Percentiles rank a stretch among this genome's conserved stretches.
These are phyloP conservation scores for Suhomyces yuchorum DNA, from an alignment of 1,139 yeast species.

Conservation along the genomic window DNA sequence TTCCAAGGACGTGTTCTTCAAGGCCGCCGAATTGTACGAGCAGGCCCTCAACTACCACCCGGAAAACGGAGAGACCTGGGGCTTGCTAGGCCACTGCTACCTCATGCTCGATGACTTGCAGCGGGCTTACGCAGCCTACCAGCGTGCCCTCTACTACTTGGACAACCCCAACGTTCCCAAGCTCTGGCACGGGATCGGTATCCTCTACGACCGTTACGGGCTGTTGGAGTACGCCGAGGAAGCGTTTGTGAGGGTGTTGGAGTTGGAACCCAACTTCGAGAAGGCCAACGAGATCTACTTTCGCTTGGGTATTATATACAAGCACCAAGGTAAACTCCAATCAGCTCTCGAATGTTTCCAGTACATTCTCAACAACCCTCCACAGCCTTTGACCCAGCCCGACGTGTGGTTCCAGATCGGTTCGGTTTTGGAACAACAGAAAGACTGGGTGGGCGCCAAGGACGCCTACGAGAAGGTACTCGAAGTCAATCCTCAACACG, in stretches of 20 bases:
- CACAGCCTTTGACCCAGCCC: slow-evolving; percentile 92
- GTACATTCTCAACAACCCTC: slow-evolving; percentile 87
- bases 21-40: slow-evolving; percentile 92
- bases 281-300: slow-evolving; percentile 96
- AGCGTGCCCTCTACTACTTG: slow-evolving; percentile 87
- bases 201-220: slow-evolving; percentile 92
- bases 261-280: slow-evolving; percentile 93
- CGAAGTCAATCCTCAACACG: slow-evolving; percentile 88
- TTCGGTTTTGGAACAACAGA: slow-evolving; percentile 89
- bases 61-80: slow-evolving; percentile 97
- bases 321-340: slow-evolving; percentile 85
- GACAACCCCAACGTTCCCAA: slow-evolving; percentile 95
- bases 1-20: slow-evolving; percentile 83
- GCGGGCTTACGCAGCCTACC: slow-evolving; percentile 94
- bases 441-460: slow-evolving; percentile 87
- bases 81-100: slow-evolving; percentile 93
- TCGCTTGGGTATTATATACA: slow-evolving; percentile 94
- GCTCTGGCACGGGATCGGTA: slow-evolving; percentile 98
- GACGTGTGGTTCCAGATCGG: slow-evolving; percentile 99
- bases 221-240: slow-evolving; percentile 96
- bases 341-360: slow-evolving; percentile 93
- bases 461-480: slow-evolving; percentile 95
- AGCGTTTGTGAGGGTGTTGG: slow-evolving; percentile 93
- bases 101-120: slow-evolving; percentile 94
- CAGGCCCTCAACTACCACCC: slow-evolving; percentile 80